Percentiles rank a stretch among this genome's conserved stretches.
These are phyloP conservation scores for Cladosporium phlei DNA, from an alignment of 2,329 filamentous ascomycete species.

Conservation along the genomic window DNA sequence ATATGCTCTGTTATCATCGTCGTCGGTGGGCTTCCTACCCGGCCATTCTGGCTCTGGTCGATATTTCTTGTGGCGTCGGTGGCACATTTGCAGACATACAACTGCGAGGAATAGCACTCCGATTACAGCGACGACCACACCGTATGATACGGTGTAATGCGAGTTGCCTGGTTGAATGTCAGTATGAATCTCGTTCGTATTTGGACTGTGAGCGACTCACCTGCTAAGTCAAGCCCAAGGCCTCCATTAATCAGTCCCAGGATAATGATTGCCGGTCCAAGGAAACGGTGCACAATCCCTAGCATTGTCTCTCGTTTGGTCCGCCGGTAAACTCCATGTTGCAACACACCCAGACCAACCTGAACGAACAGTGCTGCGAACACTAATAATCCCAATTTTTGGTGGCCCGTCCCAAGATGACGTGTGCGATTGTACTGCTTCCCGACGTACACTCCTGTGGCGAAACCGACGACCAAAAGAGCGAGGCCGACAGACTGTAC, in stretches of 20 bases:
- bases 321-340: conserved; percentile 50
- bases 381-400: conserved; percentile 56
- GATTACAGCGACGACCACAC: not conserved
- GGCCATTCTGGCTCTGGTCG: conserved; percentile 6
- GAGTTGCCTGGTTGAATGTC: not conserved
- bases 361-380: conserved; percentile 50
- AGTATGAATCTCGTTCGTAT: too few species aligned
- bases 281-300: conserved; percentile 54
- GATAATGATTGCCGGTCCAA: conserved; percentile 51
- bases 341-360: conserved; percentile 51
- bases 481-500: conserved; percentile 35
- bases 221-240: conserved; percentile 55
- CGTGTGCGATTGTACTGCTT: conserved; percentile 28
- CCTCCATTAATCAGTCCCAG: conserved; percentile 56
- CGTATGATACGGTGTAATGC: not conserved
- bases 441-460: conserved; percentile 39
- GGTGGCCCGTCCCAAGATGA: conserved; percentile 39
- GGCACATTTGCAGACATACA: not conserved
- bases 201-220: conserved; percentile 37
- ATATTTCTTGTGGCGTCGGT: conserved; percentile 2
- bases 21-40: not conserved
- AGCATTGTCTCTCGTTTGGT: conserved; percentile 44
- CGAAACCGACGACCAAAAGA: conserved; percentile 34
- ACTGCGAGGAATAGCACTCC: not conserved
- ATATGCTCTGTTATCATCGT: conserved; percentile 4